Base-by-base conservation (phyloP, 352 stramenopile genomes). In the Globisporangium ultimum region DNA sequence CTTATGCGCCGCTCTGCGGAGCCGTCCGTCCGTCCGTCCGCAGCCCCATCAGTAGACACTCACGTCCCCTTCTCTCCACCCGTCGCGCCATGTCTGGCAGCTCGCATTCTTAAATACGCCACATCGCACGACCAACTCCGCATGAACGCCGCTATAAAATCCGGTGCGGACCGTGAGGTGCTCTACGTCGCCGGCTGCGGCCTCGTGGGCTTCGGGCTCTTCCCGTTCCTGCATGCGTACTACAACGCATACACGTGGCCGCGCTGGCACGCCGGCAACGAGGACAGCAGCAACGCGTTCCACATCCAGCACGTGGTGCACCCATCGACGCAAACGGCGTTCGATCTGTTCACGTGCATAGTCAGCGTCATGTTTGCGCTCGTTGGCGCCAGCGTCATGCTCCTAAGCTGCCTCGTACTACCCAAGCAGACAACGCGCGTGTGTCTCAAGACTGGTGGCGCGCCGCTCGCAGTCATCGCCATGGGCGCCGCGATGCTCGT, bases 111-210 rank as follows among this genome's bases (percentile, higher is more conserved):
- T 32, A 2, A 32, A 32, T 5, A 5, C 24, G 24, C 24, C 5
- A 5, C 24, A 32, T 32, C 24, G 24, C 24, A 32, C 2, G 5
- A 32, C 24, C 2, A 32, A 32, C 24, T 48, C 36, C 34, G 18
- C 22, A 18, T 50, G 41, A 11, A 43, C 32, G 54, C 51, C n/a
- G n/a, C n/a, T n/a, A n/a, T 24, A 18, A 60, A 60, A 34, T 12
- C 63, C 0, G 47, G 63, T 28, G 48, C 56, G 21, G 56, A 63
- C 22, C 67, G 67, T 24, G 63, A 71, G 38, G 67, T 71, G 58
- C 63, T 74, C 42, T 74, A 68, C 45, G 59, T 55, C n/a, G 49
- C 59, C 17, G 63, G 67, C 40, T 68, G 67, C 18, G 67, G 63
- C 0, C 56, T 74, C 42, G 59, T 71, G 18, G 66, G 67, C 59